Conservation (phyloP, 2,329 filamentous ascomycete species). For the Dactylonectria macrodidyma region DNA sequence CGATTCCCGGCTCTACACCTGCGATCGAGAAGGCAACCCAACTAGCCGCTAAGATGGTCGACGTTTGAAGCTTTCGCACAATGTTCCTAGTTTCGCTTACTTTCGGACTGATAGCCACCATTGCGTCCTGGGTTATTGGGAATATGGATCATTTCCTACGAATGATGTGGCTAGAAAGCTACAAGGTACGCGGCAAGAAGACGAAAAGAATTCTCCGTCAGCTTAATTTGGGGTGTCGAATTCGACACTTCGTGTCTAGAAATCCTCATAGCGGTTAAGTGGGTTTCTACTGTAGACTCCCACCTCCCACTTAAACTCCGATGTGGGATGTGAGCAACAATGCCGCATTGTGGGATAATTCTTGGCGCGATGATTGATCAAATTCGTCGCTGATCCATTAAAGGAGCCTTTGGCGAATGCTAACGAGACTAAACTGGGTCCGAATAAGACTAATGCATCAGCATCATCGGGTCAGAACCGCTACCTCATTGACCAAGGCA, state of each 20-base stretch:
- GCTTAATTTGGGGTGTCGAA: background rate
- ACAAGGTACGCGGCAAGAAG: background rate
- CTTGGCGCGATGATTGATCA: background rate
- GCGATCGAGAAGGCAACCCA: conserved; percentile 3
- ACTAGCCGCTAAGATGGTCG: conserved; percentile 2
- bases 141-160: conserved; percentile 12
- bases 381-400: no score
- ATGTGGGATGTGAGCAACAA: no score
- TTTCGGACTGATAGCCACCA: conserved; percentile 2
- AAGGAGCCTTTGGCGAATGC: no score
- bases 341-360: background rate
- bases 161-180: conserved; percentile 10
- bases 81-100: conserved; percentile 13
- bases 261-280: no score
- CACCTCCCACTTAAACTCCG: no score
- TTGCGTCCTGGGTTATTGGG: conserved; percentile 14
- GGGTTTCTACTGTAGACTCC: no score
- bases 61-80: conserved; percentile 4
- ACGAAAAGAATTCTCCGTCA: background rate
- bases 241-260: background rate
- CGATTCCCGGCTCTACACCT: conserved; percentile 1
- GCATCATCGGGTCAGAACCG: background rate
- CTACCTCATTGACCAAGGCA: background rate
- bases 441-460: background rate
- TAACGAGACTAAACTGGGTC: background rate